A percentile compares a stretch with the other conserved stretches of the same genome.
Conservation (phyloP, 1,284 basidiomycete genomes). For the Malassezia caprae region DNA sequence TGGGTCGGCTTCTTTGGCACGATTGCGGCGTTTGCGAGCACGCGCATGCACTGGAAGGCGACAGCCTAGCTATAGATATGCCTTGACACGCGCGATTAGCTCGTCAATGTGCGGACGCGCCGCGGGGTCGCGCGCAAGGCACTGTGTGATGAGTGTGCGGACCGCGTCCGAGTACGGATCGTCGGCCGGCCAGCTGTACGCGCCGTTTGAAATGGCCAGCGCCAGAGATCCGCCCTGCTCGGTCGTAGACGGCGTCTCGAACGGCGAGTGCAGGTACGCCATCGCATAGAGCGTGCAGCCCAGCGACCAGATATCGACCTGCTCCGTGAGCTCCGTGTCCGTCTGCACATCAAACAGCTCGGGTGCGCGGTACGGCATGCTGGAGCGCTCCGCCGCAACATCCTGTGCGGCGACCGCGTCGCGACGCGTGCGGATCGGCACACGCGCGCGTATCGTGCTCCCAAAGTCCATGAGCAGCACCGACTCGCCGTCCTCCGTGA, state of each 20-base stretch:
- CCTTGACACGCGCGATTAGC: constrained; percentile 27
- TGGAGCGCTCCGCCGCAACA: constrained; percentile 40
- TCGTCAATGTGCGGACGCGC: constrained; percentile 34
- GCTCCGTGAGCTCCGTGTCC: constrained; percentile 37
- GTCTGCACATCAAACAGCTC: constrained; percentile 49
- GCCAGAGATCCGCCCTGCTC: constrained; percentile 48
- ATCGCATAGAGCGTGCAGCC: constrained; percentile 44
- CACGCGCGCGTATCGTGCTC: constrained; percentile 68
- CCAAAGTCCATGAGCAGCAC: constrained; percentile 97
- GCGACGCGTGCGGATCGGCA: constrained; percentile 66
- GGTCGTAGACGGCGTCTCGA: constrained; percentile 45
- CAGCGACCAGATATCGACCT: constrained; percentile 48
- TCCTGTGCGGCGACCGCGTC: constrained; percentile 57
- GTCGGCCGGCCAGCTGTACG: constrained; percentile 34
- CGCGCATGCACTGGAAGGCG: constrained; percentile 36
- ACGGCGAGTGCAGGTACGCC: constrained; percentile 47
- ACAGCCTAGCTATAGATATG: constrained; percentile 9
- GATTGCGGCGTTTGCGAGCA: constrained; percentile 37
- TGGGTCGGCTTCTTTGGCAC: constrained; percentile 47
- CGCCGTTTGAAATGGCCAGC: constrained; percentile 43
- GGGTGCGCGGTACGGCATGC: constrained; percentile 48
- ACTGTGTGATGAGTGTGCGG: constrained; percentile 34
- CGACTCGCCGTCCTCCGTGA: constrained; percentile 67
- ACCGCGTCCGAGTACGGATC: constrained; percentile 36
- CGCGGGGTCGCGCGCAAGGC: constrained; percentile 35